phyloP scores from a whole-genome alignment of 2,329 filamentous ascomycete genomes.

The Aphanoascus verrucosus region DNA sequence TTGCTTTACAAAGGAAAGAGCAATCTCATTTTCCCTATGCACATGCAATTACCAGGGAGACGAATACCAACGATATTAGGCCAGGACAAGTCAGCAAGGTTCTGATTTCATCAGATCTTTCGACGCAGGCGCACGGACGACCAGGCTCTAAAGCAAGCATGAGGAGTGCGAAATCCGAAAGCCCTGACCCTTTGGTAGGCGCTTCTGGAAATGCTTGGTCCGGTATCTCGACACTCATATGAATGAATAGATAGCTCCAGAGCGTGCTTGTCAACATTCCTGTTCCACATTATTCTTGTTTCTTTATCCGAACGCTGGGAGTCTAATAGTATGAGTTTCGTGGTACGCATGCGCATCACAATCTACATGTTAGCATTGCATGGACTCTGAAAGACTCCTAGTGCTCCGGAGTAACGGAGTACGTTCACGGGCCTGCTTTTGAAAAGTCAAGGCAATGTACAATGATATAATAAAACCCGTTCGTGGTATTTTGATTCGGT shows the following conservation, averaged over 20 bases:
- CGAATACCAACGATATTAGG: not conserved
- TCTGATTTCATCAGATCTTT: not conserved
- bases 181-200: conserved; percentile 16
- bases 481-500: not conserved
- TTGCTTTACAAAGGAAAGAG: not conserved
- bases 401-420: too few relatives aligned
- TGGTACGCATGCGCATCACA: too few relatives aligned
- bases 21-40: not conserved
- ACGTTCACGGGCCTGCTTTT: too few relatives aligned
- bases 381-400: not conserved
- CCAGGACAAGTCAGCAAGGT: not conserved
- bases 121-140: not conserved
- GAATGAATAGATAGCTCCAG: not conserved
- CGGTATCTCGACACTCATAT: not conserved
- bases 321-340: too few relatives aligned
- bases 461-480: too few relatives aligned
- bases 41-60: not conserved
- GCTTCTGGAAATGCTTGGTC: conserved; percentile 14
- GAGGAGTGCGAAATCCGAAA: conserved; percentile 10
- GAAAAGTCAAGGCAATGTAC: too few relatives aligned
- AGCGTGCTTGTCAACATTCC: not conserved
- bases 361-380: not conserved
- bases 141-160: not conserved
- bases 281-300: too few relatives aligned
- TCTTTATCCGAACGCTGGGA: too few relatives aligned